Evolutionary conservation across 2,329 filamentous ascomycete genomes (phyloP).

Genomic region (Phaeosphaeriaceae sp.): DNA sequence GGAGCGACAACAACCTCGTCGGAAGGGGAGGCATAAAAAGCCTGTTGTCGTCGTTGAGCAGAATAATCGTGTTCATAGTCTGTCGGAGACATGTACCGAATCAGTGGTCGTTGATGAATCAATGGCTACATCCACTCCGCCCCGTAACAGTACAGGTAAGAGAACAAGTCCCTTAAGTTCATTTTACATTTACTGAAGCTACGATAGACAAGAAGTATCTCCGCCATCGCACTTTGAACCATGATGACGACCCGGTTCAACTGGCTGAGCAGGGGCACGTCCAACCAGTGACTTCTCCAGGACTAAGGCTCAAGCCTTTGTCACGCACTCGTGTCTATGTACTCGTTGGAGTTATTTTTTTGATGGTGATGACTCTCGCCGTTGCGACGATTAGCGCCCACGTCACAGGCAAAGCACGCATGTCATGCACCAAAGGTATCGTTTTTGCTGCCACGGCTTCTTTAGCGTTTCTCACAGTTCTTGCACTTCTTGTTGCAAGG

Average conservation of each 20-base stretch:
- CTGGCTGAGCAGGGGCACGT: conserved; percentile 18
- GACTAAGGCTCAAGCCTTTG: conserved; percentile 1
- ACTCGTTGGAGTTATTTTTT: conserved; percentile 12
- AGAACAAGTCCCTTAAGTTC: background rate
- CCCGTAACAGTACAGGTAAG: conserved; percentile 17
- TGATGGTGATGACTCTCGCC: conserved; percentile 20
- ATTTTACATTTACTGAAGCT: background rate
- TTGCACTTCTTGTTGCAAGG: conserved; percentile 27
- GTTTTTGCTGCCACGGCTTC: conserved; percentile 28
- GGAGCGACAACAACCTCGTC: conserved; percentile 9
- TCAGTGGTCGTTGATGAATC: background rate
- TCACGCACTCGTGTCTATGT: conserved; percentile 19
- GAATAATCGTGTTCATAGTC: background rate
- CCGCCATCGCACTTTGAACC: conserved; percentile 18
- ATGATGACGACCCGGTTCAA: conserved; percentile 1
- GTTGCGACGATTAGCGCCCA: conserved; percentile 17
- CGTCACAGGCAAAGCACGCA: conserved; percentile 22
- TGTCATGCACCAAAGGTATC: conserved; percentile 25
- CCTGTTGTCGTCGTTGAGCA: conserved; percentile 25
- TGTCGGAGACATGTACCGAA: too few relatives aligned
- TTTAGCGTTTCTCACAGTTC: conserved; percentile 21
- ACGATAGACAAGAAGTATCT: conserved; percentile 18
- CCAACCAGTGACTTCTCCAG: background rate
- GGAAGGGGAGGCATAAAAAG: conserved; percentile 27
- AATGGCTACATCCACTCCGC: conserved; percentile 6